A percentile compares a stretch with the other conserved stretches of the same genome.
phyloP scores from a whole-genome alignment of 352 stramenopile genomes.

The Phytophthora sansomeana region DNA sequence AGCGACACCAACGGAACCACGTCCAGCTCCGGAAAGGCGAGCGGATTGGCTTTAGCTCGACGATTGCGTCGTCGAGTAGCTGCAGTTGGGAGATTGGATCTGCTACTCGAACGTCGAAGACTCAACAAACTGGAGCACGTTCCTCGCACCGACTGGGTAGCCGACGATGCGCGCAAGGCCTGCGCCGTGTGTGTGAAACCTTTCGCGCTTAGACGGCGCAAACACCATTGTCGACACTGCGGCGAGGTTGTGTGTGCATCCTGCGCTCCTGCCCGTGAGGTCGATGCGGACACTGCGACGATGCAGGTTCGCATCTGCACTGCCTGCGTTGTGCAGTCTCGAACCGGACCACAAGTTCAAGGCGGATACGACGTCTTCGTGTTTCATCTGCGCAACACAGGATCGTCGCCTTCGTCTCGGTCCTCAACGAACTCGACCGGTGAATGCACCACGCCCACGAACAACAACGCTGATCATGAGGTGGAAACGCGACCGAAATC shows the following conservation, averaged over 20 bases:
- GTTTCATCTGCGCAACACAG: constrained; percentile 45
- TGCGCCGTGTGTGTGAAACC: constrained; percentile 75
- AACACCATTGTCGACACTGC: constrained; percentile 79
- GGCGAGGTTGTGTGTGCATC: constrained; percentile 79
- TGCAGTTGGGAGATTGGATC: constrained; percentile 51
- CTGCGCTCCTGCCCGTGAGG: constrained; percentile 63
- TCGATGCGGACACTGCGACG: constrained; percentile 43
- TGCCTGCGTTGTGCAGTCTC: constrained; percentile 64
- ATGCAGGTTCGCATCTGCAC: constrained; percentile 66
- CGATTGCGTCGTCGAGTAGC: constrained; percentile 59
- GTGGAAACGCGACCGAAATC: constrained; percentile 30
- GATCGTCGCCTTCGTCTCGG: constrained; percentile 27
- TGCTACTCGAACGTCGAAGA: constrained; percentile 65
- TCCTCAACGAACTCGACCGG: constrained; percentile 49
- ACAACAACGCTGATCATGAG: constrained; percentile 32
- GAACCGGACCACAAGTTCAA: constrained; percentile 29
- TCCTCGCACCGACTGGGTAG: constrained; percentile 59
- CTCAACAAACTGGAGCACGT: constrained; percentile 69
- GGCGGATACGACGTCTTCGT: constrained; percentile 49
- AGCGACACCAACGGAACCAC: constrained; percentile 30
- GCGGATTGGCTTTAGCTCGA: constrained; percentile 30
- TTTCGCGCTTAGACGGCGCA: constrained; percentile 65
- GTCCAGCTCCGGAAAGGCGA: constrained; percentile 19
- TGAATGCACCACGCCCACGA: constrained; percentile 9
- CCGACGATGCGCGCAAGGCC: constrained; percentile 57